These are phyloP conservation scores for Austroboletus niveus DNA, from an alignment of 1,284 basidiomycete genomes.

Conservation along the genomic window DNA sequence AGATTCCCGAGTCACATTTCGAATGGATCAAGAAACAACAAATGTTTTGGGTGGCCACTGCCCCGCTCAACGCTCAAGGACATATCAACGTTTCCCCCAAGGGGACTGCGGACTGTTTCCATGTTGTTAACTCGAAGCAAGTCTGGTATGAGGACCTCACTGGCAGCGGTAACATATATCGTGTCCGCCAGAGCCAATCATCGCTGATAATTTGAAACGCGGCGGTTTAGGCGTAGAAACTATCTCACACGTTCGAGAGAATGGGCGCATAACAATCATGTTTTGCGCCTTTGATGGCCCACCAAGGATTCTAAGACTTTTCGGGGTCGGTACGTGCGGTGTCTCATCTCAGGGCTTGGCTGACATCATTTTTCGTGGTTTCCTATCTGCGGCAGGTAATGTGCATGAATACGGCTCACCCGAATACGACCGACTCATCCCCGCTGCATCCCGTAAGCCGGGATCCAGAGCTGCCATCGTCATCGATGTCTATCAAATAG, in stretches of 20 bases:
- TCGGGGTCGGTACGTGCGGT: slow-evolving; percentile 42
- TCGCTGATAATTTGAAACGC: not conserved
- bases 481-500: slow-evolving; percentile 51
- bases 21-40: slow-evolving; percentile 51
- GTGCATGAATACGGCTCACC: slow-evolving; percentile 54
- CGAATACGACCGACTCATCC: slow-evolving; percentile 46
- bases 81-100: slow-evolving; percentile 61
- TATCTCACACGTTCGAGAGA: slow-evolving; percentile 56
- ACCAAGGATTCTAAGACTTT: slow-evolving; percentile 50
- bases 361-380: no score
- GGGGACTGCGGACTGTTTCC: slow-evolving; percentile 47
- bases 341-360: no score
- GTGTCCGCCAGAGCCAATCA: not conserved
- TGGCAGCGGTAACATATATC: slow-evolving; percentile 43
- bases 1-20: slow-evolving; percentile 44
- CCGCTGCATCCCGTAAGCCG: slow-evolving; percentile 42
- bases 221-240: slow-evolving; percentile 47
- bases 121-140: slow-evolving; percentile 42
- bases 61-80: slow-evolving; percentile 46
- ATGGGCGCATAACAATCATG: slow-evolving; percentile 54
- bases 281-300: slow-evolving; percentile 56
- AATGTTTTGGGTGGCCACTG: slow-evolving; percentile 57
- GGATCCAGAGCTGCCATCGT: slow-evolving; percentile 54
- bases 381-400: slow-evolving; percentile 33
- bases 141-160: slow-evolving; percentile 60